Evolutionary conservation across 1,139 yeast genomes (phyloP).

Genomic region (Hyphopichia khmerensis): DNA sequence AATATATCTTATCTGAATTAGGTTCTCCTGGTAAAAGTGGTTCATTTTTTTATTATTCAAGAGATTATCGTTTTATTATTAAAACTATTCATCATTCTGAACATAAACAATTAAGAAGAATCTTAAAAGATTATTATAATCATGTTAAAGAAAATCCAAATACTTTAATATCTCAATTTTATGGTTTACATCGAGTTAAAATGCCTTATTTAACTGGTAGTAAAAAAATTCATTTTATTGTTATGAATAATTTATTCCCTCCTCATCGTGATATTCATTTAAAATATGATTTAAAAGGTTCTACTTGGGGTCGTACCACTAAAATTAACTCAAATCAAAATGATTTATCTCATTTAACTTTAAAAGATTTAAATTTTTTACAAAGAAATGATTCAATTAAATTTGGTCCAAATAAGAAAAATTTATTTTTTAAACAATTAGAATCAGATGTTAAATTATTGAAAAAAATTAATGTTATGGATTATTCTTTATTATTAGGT

Average conservation of each 20-base stretch:
- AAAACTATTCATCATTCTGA: slow-evolving; percentile 95
- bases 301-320: slow-evolving; percentile 80
- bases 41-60: slow-evolving; percentile 89
- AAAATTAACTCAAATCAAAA: slow-evolving; percentile 17
- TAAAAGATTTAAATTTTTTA: slow-evolving; percentile 89
- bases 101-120: slow-evolving; percentile 75
- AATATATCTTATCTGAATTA: slow-evolving; percentile 85
- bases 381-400: slow-evolving; percentile 59
- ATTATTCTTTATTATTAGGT: slow-evolving; percentile 86
- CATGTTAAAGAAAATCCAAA: slow-evolving; percentile 86
- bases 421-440: slow-evolving; percentile 64
- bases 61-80: slow-evolving; percentile 91
- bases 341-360: slow-evolving; percentile 39
- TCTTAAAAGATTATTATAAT: slow-evolving; percentile 71
- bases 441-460: slow-evolving; percentile 72
- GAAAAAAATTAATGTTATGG: slow-evolving; percentile 84
- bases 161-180: slow-evolving; percentile 88
- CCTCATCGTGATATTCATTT: slow-evolving; percentile 86
- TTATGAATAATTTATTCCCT: slow-evolving; percentile 96
- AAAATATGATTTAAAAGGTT: slow-evolving; percentile 91
- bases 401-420: slow-evolving; percentile 70
- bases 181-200: slow-evolving; percentile 92
- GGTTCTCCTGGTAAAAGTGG: slow-evolving; percentile 98
- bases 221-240: slow-evolving; percentile 87
- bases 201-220: slow-evolving; percentile 65